Base-by-base conservation (phyloP, 495 filamentous ascomycete species). In the Halenospora varia region DNA sequence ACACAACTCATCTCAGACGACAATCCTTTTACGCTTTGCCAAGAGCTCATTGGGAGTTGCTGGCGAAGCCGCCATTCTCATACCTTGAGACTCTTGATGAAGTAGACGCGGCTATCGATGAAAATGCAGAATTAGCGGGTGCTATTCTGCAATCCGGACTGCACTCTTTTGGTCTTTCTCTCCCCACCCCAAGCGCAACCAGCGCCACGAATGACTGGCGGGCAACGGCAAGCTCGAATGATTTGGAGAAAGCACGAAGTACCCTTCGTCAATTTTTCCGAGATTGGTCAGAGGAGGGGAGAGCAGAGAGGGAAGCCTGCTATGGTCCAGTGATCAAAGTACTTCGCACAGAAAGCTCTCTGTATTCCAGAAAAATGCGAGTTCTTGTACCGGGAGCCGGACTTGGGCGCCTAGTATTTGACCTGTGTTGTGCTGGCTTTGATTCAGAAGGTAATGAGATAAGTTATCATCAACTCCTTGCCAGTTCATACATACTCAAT, bases 11-110 rank as follows among this genome's bases (percentile, higher is more conserved):
- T 69, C 81, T 88, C 11, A 84, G 95, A 9, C 85, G 94, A 10
- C 91, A 90, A 70, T 81, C 87, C 10, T 97, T 97, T 78, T 97
- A 96, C 68, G 84, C 89, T 13, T 77, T 98, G n/a, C 90, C 93
- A 1, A 80, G 83, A 25, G 72, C 75, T 0, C 92, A 98, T 62
- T 92, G 89, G 84, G 76, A 87, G 60, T 73, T 94, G 63, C 84
- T 98, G 2, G 82, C 89, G 0, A 77, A 79, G 26, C 83, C 87
- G 0, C 93, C 92, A 1, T 94, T 96, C 75, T 88, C 84, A 48
- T 83, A 92, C 52, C 75, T 96, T 10, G 78, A 89, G 18, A 88
- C 83, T 6, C 81, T 98, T 26, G 80, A 84, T 55, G 76, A 76
- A 24, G 81, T 96, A 15, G 95, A 97, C 66, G 85, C 89, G 57